These are phyloP conservation scores for Juncus inflexus DNA, from an alignment of 176 grass and related monocot genomes.

Conservation along the genomic window DNA sequence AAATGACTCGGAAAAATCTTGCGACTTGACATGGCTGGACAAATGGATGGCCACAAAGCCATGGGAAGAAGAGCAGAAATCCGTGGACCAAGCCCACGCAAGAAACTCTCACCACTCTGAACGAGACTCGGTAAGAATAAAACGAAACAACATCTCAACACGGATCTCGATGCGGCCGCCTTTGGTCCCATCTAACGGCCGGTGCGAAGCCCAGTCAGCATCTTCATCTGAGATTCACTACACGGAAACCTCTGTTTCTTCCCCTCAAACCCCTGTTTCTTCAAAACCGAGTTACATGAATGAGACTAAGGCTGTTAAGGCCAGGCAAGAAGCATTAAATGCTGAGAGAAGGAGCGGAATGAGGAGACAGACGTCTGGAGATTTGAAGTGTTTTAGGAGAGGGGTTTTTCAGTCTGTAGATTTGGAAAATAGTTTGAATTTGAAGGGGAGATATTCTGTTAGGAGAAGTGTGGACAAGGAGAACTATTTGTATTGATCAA, in stretches of 20 bases:
- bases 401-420: slow-evolving; percentile 46
- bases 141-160: slow-evolving; percentile 51
- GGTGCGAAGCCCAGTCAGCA: slow-evolving; percentile 24
- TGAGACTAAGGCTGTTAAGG: slow-evolving; percentile 61
- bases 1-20: slow-evolving; percentile 32
- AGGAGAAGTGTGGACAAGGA: slow-evolving; percentile 60
- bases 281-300: slow-evolving; percentile 62
- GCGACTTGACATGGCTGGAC: slow-evolving; percentile 48
- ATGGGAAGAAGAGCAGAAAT: slow-evolving; percentile 54
- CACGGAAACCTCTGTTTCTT: slow-evolving; percentile 35
- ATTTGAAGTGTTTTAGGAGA: slow-evolving; percentile 32
- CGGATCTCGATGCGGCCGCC: slow-evolving; percentile 48
- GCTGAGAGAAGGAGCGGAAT: slow-evolving; percentile 20
- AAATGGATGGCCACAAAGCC: slow-evolving; percentile 73
- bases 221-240: slow-evolving; percentile 52
- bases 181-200: slow-evolving; percentile 8
- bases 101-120: slow-evolving; percentile 32
- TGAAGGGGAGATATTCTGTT: slow-evolving; percentile 38
- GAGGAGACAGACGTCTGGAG: slow-evolving; percentile 33
- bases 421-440: slow-evolving; percentile 40
- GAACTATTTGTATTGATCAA: slow-evolving; percentile 35
- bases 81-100: slow-evolving; percentile 29
- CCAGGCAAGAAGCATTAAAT: slow-evolving; percentile 41
- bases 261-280: slow-evolving; percentile 35
- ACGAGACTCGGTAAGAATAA: slow-evolving; percentile 30